These are phyloP conservation scores for Gilbertella persicaria DNA, from an alignment of 371 early-diverging fungal species.

Conservation along the genomic window DNA sequence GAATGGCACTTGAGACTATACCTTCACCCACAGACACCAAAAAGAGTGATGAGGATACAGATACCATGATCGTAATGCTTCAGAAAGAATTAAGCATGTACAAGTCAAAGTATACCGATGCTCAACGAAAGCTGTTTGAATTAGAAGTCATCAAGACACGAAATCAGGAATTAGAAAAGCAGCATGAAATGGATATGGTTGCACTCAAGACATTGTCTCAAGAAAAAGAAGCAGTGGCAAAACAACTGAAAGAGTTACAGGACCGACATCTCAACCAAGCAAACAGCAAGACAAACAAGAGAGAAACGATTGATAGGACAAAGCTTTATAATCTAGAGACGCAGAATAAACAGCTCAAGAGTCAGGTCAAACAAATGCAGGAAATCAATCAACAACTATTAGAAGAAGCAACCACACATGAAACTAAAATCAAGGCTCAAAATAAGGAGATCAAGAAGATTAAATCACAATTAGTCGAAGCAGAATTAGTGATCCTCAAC, in stretches of 20 bases:
- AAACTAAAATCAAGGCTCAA: conserved; percentile 9
- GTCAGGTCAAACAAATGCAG: conserved; percentile 15
- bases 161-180: conserved; percentile 20
- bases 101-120: conserved; percentile 8
- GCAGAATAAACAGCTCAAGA: conserved; percentile 22
- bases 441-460: conserved; percentile 5
- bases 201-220: conserved; percentile 1
- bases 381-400: conserved; percentile 20
- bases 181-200: conserved; percentile 16
- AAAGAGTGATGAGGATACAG: neutral
- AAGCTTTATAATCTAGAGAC: conserved; percentile 15
- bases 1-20: conserved; percentile 4
- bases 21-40: neutral
- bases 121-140: conserved; percentile 29
- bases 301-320: conserved; percentile 1
- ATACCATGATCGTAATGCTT: neutral
- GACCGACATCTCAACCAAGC: neutral
- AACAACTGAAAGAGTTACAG: neutral
- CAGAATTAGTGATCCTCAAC: neutral
- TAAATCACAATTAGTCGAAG: conserved; percentile 2
- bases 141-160: conserved; percentile 21
- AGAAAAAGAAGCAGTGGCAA: neutral
- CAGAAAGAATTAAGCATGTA: conserved; percentile 21
- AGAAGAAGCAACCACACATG: conserved; percentile 1
- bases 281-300: neutral